Evolutionary conservation across 208 protist genomes (phyloP), one percentile per base, ranked within the genome.

Genomic region (Acanthamoeba quina): DNA sequence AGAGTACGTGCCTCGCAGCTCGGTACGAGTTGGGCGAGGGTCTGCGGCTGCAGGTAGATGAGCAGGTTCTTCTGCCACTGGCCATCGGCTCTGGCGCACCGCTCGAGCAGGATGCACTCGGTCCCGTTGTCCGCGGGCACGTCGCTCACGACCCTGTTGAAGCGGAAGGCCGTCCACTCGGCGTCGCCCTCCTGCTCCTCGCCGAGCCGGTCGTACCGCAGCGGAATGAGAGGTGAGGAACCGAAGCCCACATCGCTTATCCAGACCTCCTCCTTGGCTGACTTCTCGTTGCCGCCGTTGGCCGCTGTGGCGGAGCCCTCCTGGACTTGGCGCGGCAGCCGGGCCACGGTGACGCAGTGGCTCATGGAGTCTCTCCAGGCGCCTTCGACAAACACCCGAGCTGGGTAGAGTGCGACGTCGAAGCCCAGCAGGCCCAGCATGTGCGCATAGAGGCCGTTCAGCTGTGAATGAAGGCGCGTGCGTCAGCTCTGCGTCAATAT

Each of bases 401-500:
- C 72, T 5, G 29, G 5, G 44, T 80, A 49, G 34, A 80, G 37
- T 1, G 24, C n/a, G 4, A n/a, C 37, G 0, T 52, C 9, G 19
- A 29, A 80, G 2, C 72, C 72, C 15, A 80, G 72, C 19, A 44
- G 72, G 9, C 37, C 10, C 72, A 80, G 17, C 72, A 52, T 29
- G 41, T 80, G 41, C 37, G 72, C 72, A 24, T 80, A 80, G 15
- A 80, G 72, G 34, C 72, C 72, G 41, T 80, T 80, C 37, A 80
- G 72, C 72, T 80, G 52, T 54, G 7, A 56, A 56, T 19, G 52
- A 56, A 56, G 24, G 11, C 2, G 64, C 37, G 26, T 74, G 15
- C 11, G 15, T 74, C 15, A 29, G 66, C 1, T 0, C n/a, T 37
- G 41, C 24, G n/a, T 41, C n/a, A 74, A 29, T 37, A 31, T 26